A percentile compares a stretch with the other conserved stretches of the same genome.
phyloP scores from a whole-genome alignment of 2,329 filamentous ascomycete species.

The Monilinia vaccinii-corymbosi region DNA sequence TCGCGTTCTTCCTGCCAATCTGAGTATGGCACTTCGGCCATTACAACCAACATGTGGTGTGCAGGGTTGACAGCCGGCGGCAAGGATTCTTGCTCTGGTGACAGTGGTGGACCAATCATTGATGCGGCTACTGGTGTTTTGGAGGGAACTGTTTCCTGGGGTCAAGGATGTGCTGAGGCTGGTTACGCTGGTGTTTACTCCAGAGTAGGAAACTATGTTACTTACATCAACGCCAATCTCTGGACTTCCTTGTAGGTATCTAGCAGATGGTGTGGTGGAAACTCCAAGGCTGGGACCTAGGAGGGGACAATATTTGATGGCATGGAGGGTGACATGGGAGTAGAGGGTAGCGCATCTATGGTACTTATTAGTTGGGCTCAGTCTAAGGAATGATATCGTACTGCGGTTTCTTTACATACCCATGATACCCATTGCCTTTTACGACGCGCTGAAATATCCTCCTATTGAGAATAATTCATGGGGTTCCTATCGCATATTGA shows the following conservation, averaged over 20 bases:
- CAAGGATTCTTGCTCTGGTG: slow-evolving; percentile 19
- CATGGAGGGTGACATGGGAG: background rate
- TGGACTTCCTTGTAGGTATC: background rate
- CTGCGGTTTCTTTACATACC: background rate
- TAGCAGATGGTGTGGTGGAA: background rate
- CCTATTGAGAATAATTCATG: no score
- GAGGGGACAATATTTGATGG: background rate
- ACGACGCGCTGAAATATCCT: no score
- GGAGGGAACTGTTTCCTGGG: slow-evolving; percentile 17
- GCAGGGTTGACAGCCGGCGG: slow-evolving; percentile 17
- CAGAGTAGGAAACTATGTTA: slow-evolving; percentile 15
- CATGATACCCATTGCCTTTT: background rate
- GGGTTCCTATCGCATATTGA: background rate
- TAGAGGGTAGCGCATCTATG: background rate
- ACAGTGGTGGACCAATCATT: slow-evolving; percentile 20
- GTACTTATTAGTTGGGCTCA: background rate
- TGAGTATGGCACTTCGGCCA: slow-evolving; percentile 12
- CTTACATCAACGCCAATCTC: background rate
- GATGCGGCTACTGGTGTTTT: slow-evolving; percentile 15
- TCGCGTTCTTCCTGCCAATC: slow-evolving; percentile 14
- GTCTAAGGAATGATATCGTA: background rate
- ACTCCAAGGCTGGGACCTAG: background rate
- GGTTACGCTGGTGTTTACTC: slow-evolving; percentile 17
- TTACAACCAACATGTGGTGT: slow-evolving; percentile 19
- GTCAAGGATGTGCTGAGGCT: slow-evolving; percentile 17